Percentiles rank a stretch among this genome's conserved stretches.
Evolutionary conservation across 495 filamentous ascomycete genomes (phyloP).

Genomic region (Penicillium maclennaniae): DNA sequence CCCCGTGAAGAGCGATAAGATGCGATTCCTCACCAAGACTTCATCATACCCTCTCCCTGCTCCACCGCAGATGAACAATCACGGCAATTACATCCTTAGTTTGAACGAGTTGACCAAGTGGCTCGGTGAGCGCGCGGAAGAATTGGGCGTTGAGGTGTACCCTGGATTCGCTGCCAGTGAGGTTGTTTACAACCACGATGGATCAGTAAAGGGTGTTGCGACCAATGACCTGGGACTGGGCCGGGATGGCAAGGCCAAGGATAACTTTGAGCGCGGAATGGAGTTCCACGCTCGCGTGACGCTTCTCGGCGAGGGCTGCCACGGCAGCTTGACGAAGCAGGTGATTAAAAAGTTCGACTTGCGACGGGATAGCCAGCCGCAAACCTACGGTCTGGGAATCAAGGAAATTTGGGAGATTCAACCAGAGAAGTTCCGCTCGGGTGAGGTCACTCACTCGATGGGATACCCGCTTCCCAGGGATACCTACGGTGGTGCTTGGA

Average conservation of each 20-base stretch:
- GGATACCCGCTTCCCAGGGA: constrained; percentile 85
- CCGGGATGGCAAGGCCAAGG: constrained; percentile 78
- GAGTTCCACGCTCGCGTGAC: constrained; percentile 95
- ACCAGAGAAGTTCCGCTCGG: constrained; percentile 86
- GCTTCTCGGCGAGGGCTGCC: constrained; percentile 93
- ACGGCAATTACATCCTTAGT: constrained; percentile 96
- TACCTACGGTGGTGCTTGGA: constrained; percentile 94
- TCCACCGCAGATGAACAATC: constrained; percentile 97
- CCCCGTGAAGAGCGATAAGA: constrained; percentile 74
- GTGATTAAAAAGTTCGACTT: constrained; percentile 94
- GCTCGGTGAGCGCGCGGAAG: constrained; percentile 92
- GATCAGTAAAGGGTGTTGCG: constrained; percentile 88
- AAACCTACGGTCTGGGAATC: constrained; percentile 91
- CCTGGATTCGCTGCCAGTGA: constrained; percentile 94
- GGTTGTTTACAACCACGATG: constrained; percentile 80
- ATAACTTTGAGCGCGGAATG: constrained; percentile 95
- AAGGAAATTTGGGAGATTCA: constrained; percentile 98
- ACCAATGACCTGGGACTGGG: constrained; percentile 91
- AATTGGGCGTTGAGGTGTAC: constrained; percentile 97
- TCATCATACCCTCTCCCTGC: constrained; percentile 73
- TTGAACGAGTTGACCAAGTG: constrained; percentile 92
- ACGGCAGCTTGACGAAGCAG: constrained; percentile 94
- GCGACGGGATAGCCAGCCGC: constrained; percentile 79
- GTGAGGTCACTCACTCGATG: constrained; percentile 85
- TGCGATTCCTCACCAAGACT: constrained; percentile 92